phyloP scores from a whole-genome alignment of 73 alveolate species.

The Durusdinium trenchii region DNA sequence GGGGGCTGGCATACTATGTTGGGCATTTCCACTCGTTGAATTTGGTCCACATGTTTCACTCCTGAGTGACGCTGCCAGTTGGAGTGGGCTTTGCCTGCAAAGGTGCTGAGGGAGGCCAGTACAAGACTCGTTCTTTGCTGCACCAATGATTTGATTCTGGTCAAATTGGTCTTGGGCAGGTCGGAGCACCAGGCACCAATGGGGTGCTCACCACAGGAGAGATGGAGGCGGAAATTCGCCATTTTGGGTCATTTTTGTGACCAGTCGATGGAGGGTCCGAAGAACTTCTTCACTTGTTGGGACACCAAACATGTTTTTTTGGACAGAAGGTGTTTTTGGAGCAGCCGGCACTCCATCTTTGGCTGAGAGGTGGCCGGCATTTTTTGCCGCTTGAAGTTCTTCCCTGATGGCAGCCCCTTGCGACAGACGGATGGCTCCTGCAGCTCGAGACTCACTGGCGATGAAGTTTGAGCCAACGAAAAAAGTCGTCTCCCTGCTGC shows the following conservation, averaged over 20 bases:
- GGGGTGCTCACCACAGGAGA: conserved; percentile 75
- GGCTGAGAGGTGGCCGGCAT: conserved; percentile 50
- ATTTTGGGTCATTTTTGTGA: not conserved
- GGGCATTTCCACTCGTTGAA: no score
- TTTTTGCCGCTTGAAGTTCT: conserved; percentile 86
- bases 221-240: conserved; percentile 17
- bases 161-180: no score
- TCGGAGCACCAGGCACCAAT: conserved; percentile 18
- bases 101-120: conserved; percentile 72
- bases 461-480: no score
- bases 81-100: conserved; percentile 89
- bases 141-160: not conserved
- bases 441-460: conserved; percentile 19
- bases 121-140: no score
- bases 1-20: no score
- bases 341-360: not conserved
- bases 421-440: conserved; percentile 81
- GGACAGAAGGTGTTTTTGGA: not conserved
- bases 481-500: no score
- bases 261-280: no score
- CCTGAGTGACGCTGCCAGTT: no score
- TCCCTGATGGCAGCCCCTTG: conserved; percentile 91
- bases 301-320: no score
- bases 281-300: no score
- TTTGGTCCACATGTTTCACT: no score